Base-by-base conservation (phyloP, 352 stramenopile genomes). In the Globisporangium irregulare region DNA sequence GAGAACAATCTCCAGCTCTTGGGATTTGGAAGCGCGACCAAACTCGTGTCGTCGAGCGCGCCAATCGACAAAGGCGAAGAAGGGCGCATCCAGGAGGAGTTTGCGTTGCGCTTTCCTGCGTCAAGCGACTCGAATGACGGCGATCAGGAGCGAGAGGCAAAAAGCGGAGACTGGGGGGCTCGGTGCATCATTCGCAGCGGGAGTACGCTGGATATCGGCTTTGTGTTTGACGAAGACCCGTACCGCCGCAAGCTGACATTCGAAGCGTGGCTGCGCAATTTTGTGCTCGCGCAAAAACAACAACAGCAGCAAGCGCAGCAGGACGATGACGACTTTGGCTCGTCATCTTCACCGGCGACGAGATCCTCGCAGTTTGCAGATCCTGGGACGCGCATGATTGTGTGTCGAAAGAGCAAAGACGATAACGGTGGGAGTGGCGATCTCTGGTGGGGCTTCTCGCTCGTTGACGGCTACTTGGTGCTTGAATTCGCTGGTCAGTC, bases 221-320 rank as follows among this genome's bases (percentile, higher is more conserved):
- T 82, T 12, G 74, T 73, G 20, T 94, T 90, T 66, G 87, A 94
- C 66, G 85, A 94, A 32, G 87, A 94, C 55, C 87, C 87, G 61
- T 94, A 93, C 63, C 79, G 87, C 22, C 82, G 87, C 38, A 87
- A 91, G 68, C 70, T 94, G 51, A 92, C 87, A 8, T 78, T 93
- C 38, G 87, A 94, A 59, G 73, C 68, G n/a, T 94, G 87, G 87
- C 63, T 92, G 27, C 82, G 82, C 41, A 90, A 91, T 71, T 82
- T 80, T 63, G 69, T 62, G 29, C 62, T 90, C 25, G 73, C 72
- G 2, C 55, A 63, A 7, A 62, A 71, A 15, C 43, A 78, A 6
- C 72, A 80, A 62, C 77, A 77, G 61, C 67, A 72, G 63, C 67
- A 86, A 48, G 63, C 77, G 58, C 67, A 72, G 63, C 67, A 86